Evolutionary conservation across 2,329 filamentous ascomycete species (phyloP).

Genomic region (Stachybotrys chartarum): DNA sequence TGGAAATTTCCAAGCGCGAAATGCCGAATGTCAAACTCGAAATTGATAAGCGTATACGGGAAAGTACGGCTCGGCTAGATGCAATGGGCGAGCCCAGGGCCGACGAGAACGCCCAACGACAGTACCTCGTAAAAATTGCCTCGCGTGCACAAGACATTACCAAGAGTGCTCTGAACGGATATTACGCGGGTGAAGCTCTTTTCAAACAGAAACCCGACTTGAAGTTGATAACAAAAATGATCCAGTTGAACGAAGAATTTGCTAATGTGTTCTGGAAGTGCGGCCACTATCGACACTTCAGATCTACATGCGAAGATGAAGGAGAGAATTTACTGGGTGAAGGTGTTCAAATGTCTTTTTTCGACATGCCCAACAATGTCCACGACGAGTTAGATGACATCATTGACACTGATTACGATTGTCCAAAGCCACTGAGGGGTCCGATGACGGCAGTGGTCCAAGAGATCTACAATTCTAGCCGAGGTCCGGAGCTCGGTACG

Average conservation of each 20-base stretch:
- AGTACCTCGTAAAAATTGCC: constrained; percentile 26
- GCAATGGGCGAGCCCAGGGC: constrained; percentile 22
- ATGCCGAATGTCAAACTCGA: constrained; percentile 28
- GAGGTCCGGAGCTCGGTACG: not conserved
- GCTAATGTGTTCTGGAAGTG: constrained; percentile 14
- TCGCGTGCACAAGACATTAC: constrained; percentile 19
- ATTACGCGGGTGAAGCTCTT: constrained; percentile 22
- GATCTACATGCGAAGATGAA: constrained; percentile 2
- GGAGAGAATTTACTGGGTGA: constrained; percentile 1
- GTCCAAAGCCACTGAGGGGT: not conserved
- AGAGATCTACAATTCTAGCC: constrained; percentile 1
- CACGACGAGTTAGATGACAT: not conserved
- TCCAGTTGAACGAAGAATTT: constrained; percentile 29
- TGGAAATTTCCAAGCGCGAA: constrained; percentile 30
- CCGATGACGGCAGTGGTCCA: not conserved
- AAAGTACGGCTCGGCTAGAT: constrained; percentile 8
- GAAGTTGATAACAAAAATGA: constrained; percentile 30
- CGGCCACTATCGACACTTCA: constrained; percentile 11
- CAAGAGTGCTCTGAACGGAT: constrained; percentile 22
- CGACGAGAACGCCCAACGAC: constrained; percentile 21
- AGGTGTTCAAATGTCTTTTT: not conserved
- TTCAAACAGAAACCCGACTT: constrained; percentile 19
- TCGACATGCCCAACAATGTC: not conserved
- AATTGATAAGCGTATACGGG: constrained; percentile 9
- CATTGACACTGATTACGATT: not conserved